Conservation (phyloP, 1,284 basidiomycete genomes). For the Leccinum subatratum region DNA sequence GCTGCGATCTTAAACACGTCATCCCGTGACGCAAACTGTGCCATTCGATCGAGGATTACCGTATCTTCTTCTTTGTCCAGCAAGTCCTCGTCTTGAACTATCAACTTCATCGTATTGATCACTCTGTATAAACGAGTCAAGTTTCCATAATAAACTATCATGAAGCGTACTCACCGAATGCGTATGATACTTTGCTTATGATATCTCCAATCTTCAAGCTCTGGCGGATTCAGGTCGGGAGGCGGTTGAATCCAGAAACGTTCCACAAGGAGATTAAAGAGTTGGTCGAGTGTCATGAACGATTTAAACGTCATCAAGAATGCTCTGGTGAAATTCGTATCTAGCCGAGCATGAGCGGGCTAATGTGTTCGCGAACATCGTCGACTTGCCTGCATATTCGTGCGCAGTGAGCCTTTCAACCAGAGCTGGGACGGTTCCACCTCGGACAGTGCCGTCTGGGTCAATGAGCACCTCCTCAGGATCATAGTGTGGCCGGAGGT, state of each 20-base stretch:
- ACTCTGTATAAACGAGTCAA: constrained; percentile 37
- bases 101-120: constrained; percentile 56
- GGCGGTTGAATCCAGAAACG: constrained; percentile 68
- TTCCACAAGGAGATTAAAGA: constrained; percentile 61
- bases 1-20: constrained; percentile 43
- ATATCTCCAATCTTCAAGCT: constrained; percentile 63
- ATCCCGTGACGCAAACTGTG: constrained; percentile 48
- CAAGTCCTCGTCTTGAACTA: constrained; percentile 54
- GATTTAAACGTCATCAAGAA: constrained; percentile 82
- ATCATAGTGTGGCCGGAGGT: constrained; percentile 61
- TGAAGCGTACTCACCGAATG: constrained; percentile 44
- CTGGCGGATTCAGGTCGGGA: constrained; percentile 43
- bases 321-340: constrained; percentile 65
- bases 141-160: not conserved
- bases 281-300: constrained; percentile 63
- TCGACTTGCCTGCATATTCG: constrained; percentile 48
- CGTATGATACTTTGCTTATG: constrained; percentile 71
- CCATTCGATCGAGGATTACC: constrained; percentile 51
- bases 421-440: constrained; percentile 65
- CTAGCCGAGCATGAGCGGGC: constrained; percentile 31
- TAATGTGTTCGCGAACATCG: not conserved
- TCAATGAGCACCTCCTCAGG: constrained; percentile 64
- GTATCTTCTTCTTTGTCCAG: constrained; percentile 55
- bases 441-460: constrained; percentile 63
- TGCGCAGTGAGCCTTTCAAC: constrained; percentile 72